Base-by-base conservation (phyloP, 164 flowering plant genomes). In the Echeveria elegans region DNA sequence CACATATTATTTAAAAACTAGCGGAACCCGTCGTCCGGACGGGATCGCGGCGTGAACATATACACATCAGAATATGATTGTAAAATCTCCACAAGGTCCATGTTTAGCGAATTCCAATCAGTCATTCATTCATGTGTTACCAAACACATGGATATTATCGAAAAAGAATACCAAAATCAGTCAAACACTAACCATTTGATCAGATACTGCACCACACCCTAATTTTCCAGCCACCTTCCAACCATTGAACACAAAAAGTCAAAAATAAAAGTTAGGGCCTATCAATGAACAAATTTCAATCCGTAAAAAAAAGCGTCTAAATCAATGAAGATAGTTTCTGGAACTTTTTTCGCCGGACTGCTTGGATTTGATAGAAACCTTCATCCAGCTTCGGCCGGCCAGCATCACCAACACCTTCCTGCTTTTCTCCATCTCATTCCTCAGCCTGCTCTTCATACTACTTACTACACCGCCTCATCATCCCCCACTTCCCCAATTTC, bases 81-180 rank as follows among this genome's bases (percentile, higher is more conserved):
- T 58, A 95, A 79, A 75, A 92, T 92, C 73, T 89, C 94, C 10
- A 82, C 58, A 26, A 97, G 99, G 77, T 95, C 99, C 99, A 95
- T 0, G 99, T 95, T 92, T 95, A 15, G 89, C 86, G 2, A 86
- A 60, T 16, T 48, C 66, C 16, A n/a, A 23, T 64, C 66, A 34
- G 18, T 7, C 40, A 34, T 34, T 34, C 3, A 34, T n/a, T 7
- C 2, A 40, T 64, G 29, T 0, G 45, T 34, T 43, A 43, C 15
- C 47, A 16, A 12, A 4, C 15, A 43, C 47, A 43, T 43, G 15
- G 47, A 12, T 43, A 18, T 37, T 24, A 65, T 26, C 29, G 16
- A 23, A 63, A 16, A 32, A 18, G 63, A 16, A n/a, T n/a, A n/a
- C 19, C n/a, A 43, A 43, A 43, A 43, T 15, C 26, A 41, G 29